Conservation (phyloP, 2,329 filamentous ascomycete genomes). For the Paraphoma sp. region DNA sequence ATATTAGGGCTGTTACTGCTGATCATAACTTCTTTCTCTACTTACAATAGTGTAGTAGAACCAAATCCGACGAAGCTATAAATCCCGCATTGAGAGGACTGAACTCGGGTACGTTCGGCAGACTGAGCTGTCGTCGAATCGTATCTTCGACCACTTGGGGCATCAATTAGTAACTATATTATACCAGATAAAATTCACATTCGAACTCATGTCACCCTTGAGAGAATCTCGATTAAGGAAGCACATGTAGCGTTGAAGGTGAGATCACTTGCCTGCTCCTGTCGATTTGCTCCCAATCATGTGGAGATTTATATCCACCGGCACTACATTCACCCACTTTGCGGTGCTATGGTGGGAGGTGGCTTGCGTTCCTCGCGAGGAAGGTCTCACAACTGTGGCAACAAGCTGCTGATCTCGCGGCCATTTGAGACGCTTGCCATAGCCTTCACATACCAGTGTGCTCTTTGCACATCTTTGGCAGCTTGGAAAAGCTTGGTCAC, state of each 20-base stretch:
- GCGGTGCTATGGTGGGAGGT: not conserved
- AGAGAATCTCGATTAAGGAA: too few relatives aligned
- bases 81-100: not conserved
- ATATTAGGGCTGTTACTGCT: not conserved
- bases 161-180: too few relatives aligned
- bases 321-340: slow-evolving; percentile 10
- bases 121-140: not conserved
- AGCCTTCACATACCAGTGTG: slow-evolving; percentile 17
- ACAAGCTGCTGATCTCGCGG: not conserved
- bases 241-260: not conserved
- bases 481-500: slow-evolving; percentile 11
- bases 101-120: not conserved
- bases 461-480: slow-evolving; percentile 14
- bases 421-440: slow-evolving; percentile 20
- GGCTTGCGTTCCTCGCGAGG: not conserved
- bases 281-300: slow-evolving; percentile 1
- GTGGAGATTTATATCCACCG: slow-evolving; percentile 11
- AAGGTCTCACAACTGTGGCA: not conserved
- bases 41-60: slow-evolving; percentile 8
- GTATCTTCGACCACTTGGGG: too few relatives aligned
- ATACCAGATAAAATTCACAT: too few relatives aligned
- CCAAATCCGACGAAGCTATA: not conserved
- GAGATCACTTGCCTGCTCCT: not conserved
- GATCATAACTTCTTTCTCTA: not conserved
- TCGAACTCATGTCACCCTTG: too few relatives aligned